Percentiles rank a stretch among this genome's conserved stretches.
Evolutionary conservation across 2,329 filamentous ascomycete species (phyloP).

Genomic region (Aotearoamyces nothofagi): DNA sequence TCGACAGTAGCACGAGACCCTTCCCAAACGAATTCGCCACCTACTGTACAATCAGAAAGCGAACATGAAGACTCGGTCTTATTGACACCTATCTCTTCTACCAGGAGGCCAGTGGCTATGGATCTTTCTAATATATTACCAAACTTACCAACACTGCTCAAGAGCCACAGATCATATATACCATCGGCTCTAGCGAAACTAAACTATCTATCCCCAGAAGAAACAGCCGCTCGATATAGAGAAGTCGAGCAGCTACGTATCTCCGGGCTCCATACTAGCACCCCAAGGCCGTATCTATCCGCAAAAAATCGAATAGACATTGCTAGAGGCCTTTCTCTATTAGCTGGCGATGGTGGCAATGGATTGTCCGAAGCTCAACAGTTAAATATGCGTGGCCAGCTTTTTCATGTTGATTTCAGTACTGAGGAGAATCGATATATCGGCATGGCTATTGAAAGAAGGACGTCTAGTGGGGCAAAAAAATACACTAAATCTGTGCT

Average conservation of each 20-base stretch:
- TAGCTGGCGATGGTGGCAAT: not conserved
- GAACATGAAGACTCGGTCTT: not conserved
- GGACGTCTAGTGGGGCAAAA: no score
- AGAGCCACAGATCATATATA: no score
- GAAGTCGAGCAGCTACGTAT: no score
- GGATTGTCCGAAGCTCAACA: not conserved
- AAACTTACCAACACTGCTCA: not conserved
- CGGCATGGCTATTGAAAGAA: constrained; percentile 1
- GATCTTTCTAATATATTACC: no score
- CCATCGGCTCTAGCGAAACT: no score
- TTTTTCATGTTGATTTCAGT: constrained; percentile 3
- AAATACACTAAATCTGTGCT: no score
- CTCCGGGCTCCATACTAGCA: not conserved
- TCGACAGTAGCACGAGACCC: not conserved
- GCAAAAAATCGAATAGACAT: constrained; percentile 1
- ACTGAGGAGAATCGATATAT: no score
- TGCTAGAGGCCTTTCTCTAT: not conserved
- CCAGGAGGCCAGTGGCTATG: not conserved
- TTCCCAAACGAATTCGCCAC: not conserved
- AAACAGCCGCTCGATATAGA: no score
- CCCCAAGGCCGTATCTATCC: not conserved
- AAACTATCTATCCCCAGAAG: no score
- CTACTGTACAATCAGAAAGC: no score
- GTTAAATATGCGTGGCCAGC: not conserved
- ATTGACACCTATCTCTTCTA: not conserved